Percentiles rank a stretch among this genome's conserved stretches.
Conservation (phyloP, 495 filamentous ascomycete species). For the Venustampulla echinocandica region DNA sequence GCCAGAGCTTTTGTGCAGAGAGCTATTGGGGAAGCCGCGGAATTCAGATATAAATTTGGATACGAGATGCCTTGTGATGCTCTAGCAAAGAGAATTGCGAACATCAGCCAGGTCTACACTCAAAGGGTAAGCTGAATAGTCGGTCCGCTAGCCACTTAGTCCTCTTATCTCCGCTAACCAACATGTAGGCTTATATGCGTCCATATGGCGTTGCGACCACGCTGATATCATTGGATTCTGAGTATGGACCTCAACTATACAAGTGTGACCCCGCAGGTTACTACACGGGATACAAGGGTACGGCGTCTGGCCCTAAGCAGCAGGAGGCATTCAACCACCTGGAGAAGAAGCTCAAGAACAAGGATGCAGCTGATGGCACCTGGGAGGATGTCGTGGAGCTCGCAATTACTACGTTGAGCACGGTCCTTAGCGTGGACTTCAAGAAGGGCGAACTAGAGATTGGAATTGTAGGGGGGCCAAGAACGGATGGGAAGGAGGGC, state of each 20-base stretch:
- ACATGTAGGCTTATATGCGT: constrained; percentile 84
- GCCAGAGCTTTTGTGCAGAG: constrained; percentile 85
- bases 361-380: constrained; percentile 82
- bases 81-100: constrained; percentile 89
- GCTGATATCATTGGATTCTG: constrained; percentile 84
- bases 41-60: constrained; percentile 96
- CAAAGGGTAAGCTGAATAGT: constrained; percentile 52
- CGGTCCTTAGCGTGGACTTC: constrained; percentile 95
- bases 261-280: constrained; percentile 98
- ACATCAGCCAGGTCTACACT: constrained; percentile 98
- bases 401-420: constrained; percentile 88
- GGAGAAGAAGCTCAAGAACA: constrained; percentile 99
- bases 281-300: constrained; percentile 96
- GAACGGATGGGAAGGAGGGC: constrained; percentile 69
- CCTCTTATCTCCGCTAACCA: constrained; percentile 11
- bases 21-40: constrained; percentile 89
- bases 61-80: constrained; percentile 99
- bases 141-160: constrained; percentile 14
- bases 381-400: constrained; percentile 99
- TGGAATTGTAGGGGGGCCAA: constrained; percentile 84
- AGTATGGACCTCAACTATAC: constrained; percentile 92
- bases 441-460: constrained; percentile 99
- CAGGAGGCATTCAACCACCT: constrained; percentile 96
- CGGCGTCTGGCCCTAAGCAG: constrained; percentile 91
- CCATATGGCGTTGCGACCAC: constrained; percentile 92